phyloP scores from a whole-genome alignment of 1,139 yeast species.

The Zygoascus sp. region DNA sequence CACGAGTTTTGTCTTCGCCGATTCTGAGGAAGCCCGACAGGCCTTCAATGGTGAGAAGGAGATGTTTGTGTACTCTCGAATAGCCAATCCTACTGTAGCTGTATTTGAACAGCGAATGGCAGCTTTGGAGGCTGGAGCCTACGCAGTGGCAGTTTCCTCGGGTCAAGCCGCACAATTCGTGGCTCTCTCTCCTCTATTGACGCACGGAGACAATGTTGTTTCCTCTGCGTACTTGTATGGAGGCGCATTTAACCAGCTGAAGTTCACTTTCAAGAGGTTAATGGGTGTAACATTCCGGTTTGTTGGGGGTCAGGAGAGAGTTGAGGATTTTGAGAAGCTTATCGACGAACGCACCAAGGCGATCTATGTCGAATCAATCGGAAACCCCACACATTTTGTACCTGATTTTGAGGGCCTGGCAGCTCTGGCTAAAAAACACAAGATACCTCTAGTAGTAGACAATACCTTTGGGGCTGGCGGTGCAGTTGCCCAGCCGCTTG shows the following conservation, averaged over 20 bases:
- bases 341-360: slow-evolving; percentile 88
- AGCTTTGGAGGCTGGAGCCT: slow-evolving; percentile 88
- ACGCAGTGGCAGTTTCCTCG: slow-evolving; percentile 81
- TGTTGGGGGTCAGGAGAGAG: slow-evolving; percentile 67
- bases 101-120: slow-evolving; percentile 89
- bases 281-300: slow-evolving; percentile 81
- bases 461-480: slow-evolving; percentile 99
- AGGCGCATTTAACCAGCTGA: slow-evolving; percentile 93
- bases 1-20: slow-evolving; percentile 73
- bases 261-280: slow-evolving; percentile 83
- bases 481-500: slow-evolving; percentile 74
- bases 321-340: slow-evolving; percentile 63
- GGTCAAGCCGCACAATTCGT: slow-evolving; percentile 94
- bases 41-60: slow-evolving; percentile 77
- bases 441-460: slow-evolving; percentile 90
- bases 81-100: slow-evolving; percentile 88
- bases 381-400: slow-evolving; percentile 89
- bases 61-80: slow-evolving; percentile 83
- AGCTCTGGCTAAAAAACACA: slow-evolving; percentile 77
- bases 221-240: slow-evolving; percentile 90
- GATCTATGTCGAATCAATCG: slow-evolving; percentile 82
- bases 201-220: slow-evolving; percentile 81
- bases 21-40: slow-evolving; percentile 88
- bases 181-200: slow-evolving; percentile 81
- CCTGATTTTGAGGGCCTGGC: slow-evolving; percentile 83